Conservation (phyloP, 2,329 filamentous ascomycete genomes). For the Didymella keratinophila region DNA sequence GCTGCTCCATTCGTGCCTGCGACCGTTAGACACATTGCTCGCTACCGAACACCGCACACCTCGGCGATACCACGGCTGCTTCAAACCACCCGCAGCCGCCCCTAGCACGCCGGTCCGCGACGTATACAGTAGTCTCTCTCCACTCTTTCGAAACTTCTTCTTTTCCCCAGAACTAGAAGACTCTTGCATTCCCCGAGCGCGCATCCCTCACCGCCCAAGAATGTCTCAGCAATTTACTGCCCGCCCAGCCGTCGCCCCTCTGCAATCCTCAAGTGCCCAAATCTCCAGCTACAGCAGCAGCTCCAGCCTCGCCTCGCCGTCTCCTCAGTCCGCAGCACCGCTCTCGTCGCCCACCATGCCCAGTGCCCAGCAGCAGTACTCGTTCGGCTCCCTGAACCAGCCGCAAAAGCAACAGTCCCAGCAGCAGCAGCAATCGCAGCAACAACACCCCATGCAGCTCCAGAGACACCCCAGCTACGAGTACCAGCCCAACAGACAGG, state of each 20-base stretch:
- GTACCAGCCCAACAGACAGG: conserved; percentile 47
- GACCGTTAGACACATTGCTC: conserved; percentile 5
- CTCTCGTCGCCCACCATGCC: conserved; percentile 44
- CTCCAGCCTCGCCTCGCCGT: conserved; percentile 49
- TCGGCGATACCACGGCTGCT: conserved; percentile 19
- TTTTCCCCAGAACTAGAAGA: conserved; percentile 16
- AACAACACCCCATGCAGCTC: conserved; percentile 40
- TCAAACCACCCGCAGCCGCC: conserved; percentile 16
- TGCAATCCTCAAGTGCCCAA: conserved; percentile 42
- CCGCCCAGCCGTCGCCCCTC: conserved; percentile 48
- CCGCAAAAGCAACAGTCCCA: conserved; percentile 46
- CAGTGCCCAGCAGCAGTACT: conserved; percentile 10
- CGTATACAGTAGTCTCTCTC: conserved; percentile 13
- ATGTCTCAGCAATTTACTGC: conserved; percentile 31
- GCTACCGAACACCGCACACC: conserved; percentile 4
- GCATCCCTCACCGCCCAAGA: conserved; percentile 29
- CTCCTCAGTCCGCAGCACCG: conserved; percentile 44
- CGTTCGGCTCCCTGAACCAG: conserved; percentile 27
- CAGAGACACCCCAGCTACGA: conserved; percentile 43
- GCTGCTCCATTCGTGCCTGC: conserved; percentile 2
- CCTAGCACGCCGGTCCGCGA: conserved; percentile 13
- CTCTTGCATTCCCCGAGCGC: conserved; percentile 6
- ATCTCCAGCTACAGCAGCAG: conserved; percentile 53
- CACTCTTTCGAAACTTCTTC: conserved; percentile 21
- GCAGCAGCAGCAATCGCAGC: conserved; percentile 40